Evolutionary conservation across 768 basidiomycete species (phyloP), one percentile per base, ranked within the genome.

Genomic region (Hysterangium stoloniferum): DNA sequence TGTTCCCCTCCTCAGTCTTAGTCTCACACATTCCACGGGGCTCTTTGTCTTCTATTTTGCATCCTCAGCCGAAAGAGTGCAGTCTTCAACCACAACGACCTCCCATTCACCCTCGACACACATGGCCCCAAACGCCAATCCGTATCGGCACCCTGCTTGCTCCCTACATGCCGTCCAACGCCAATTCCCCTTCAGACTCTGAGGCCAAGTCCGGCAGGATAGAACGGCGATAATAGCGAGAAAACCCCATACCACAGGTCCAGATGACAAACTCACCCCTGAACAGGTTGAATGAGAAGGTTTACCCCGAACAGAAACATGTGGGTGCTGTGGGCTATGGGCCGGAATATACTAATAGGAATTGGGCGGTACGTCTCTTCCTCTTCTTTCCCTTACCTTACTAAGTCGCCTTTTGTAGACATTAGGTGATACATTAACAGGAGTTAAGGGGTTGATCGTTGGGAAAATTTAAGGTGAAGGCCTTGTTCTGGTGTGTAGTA

Each of bases 401-500:
- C 13, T 41, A 45, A 29, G 19, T 12, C 66, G 6, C 63, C 69
- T 11, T 68, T 66, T 40, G 59, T 36, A 69, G 69, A 49, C 54
- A 6, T 15, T 68, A 1, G 63, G 61, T 4, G 69, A 74, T 32
- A 68, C 67, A 55, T 20, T 74, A 17, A 45, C 27, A 4, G 72
- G 74, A 1, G 3, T 67, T 4, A 65, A 64, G 45, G 70, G 73
- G 38, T 63, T 71, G 54, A 17, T 70, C 52, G 66, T 63, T 48
- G 72, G 72, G 15, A 72, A 69, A 59, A 50, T 73, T 13, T 54
- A 57, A 28, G 66, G 71, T 42, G 68, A 64, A 2, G 67, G 67
- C 6, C 45, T 70, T 17, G 67, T 62, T 4, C 56, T 54, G 42
- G 56, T 56, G 44, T n/a, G 57, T 28, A n/a, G 13, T n/a, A 24